Base-by-base conservation (phyloP, 108 stramenopile genomes). In the Cyclostephanos tholiformis region DNA sequence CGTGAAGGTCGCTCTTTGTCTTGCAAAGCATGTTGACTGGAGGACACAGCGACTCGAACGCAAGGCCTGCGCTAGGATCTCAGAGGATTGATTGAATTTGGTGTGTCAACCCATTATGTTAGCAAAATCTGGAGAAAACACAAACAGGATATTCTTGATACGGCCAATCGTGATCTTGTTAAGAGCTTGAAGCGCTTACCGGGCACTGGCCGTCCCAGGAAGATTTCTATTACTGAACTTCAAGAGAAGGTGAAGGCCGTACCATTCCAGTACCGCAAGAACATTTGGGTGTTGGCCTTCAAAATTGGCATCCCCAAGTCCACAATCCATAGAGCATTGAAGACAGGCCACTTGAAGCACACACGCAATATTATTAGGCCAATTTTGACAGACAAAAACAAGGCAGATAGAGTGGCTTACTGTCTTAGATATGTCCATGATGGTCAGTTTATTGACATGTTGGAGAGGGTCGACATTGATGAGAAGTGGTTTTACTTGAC, bases 401-500 rank as follows among this genome's bases (percentile, higher is more conserved):
- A 46, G 44, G 16, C 16, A 17, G 16, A 14, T 17, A 14, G 44
- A 2, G 14, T 46, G 3, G 44, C 44, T 0, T 46, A 46, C 44
- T 46, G 16, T 46, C 16, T 16, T 17, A 46, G 44, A 3, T 46
- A 16, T 46, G 44, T 17, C 8, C 41, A 10, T 1, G 9, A 41
- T 41, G 41, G 41, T 10, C 41, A 41, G 41, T 41, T 41, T 41
- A 41, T 12, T 41, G 41, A 41, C 41, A 53, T 71, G 38, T 20
- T 71, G 11, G 32, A 60, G 0, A 6, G 48, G 22, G 70, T 62
- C 7, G 43, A 71, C 29, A 56, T 71, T 17, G 60, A 71, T 50
- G 70, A 71, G 48, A 71, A 71, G 60, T 71, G 70, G 70, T 71
- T 60, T 32, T 49, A 48, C 32, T 8, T 71, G 10, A 59, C 56